Evolutionary conservation across 345 rosid species (phyloP), one percentile per base, ranked within the genome.

Genomic region (Cardamine resedifolia): DNA sequence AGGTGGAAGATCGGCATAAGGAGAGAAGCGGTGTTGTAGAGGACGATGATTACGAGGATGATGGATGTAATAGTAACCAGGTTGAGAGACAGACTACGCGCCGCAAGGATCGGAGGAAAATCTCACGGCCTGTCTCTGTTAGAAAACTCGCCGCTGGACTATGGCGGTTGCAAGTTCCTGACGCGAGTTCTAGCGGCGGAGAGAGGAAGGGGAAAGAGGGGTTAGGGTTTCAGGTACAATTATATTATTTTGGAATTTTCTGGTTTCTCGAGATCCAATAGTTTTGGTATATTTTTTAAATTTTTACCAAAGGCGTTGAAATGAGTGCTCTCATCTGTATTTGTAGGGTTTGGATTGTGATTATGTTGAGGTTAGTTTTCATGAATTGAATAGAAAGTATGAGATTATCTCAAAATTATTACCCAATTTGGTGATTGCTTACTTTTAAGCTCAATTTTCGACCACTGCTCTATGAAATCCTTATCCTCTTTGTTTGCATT

Each of bases 101-200:
- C 15, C 77, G 83, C 1, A 74, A 85, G 66, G 81, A 80, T 64
- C 72, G 77, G 50, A 72, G 76, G 58, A 70, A 72, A 59, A 58
- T 59, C 4, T 76, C 74, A 0, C 61, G 58, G 3, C 68, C 70
- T 0, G 87, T 86, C 3, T 95, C 99, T 34, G 93, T 89, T 53
- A 84, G 99, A 87, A 95, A 86, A 83, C 87, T 95, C 14, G 97
- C 92, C 4, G 92, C 97, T 4, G 97, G 88, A 2, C 73, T 95
- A 18, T 95, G 99, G 99, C 61, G 97, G 82, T 58, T 95, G 80
- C 96, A 87, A 83, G 66, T 85, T 15, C 77, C 90, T 49, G 90
- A 83, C 72, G 45, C 76, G 10, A 80, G 48, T 53, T 57, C 67
- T 1, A 74, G 75, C 53, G 79, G 81, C 64, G 71, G 70, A 21